Base-by-base conservation (phyloP, 2,329 filamentous ascomycete genomes). In the Beauveria scarabaeidicola region DNA sequence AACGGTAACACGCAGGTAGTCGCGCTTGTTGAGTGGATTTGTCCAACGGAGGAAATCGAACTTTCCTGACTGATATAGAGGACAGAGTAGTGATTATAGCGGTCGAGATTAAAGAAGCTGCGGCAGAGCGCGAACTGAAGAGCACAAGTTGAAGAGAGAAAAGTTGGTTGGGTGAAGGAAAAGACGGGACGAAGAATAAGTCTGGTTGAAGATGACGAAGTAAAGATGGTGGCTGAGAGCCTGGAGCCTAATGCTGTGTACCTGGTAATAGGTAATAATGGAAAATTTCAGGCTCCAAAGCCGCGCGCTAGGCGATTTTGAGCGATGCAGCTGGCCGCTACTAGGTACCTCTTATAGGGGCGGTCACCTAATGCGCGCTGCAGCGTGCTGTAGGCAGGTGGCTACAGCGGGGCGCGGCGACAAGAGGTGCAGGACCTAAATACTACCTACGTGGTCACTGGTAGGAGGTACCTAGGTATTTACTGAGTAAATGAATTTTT, bases 241-340 rank as follows among this genome's bases (percentile, higher is more conserved):
- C 53, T 48, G 53, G 47, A 51, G 48, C 29, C 32, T 50, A 19
- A 25, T 15, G 41, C 9, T 48, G 46, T 48, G 46, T 29, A 27
- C 32, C 5, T 36, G 32, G 32, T 36, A 36, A 36, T 10, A 23
- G n/a, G 13, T 15, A 38, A 36, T 36, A 48, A 27, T 9, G 43
- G 23, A 57, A 50, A 40, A 57, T 50, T 41, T 29, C 61, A 62
- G 60, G 62, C 56, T 55, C 59, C 59, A 61, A 66, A 63, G 53
- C 50, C 60, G 46, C 23, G 29, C 52, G 43, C 66, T 68, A 69
- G 57, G 40, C 61, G 52, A 51, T 32, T 65, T 66, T 27, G 11
- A 64, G 67, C 44, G 2, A n/a, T 38, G 43, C 29, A 27, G 27
- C 27, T 19, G 43, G 43, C 36, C 32, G 36, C 54, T 56, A 36